Evolutionary conservation across 164 flowering plant genomes (phyloP), one percentile per base, ranked within the genome.

Genomic region (Piper longum): DNA sequence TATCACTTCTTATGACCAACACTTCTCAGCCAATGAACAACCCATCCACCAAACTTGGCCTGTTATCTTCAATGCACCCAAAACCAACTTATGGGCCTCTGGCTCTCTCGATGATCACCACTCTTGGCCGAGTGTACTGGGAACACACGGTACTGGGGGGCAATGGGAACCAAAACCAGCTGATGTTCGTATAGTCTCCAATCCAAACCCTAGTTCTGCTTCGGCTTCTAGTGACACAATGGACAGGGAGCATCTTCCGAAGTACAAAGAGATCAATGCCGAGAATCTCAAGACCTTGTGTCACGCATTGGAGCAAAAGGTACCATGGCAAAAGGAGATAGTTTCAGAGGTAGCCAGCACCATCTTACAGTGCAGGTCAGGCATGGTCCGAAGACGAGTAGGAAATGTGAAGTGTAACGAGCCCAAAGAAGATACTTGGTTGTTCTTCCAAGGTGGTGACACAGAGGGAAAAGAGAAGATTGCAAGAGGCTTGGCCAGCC

Each of bases 401-500:
- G 79, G 69, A 12, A 73, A 74, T 56, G 8, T 26, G 51, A 66
- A 61, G 56, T 59, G 48, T 45, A 51, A 61, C 1, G 78, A 69
- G 43, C 19, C 64, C n/a, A 93, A 89, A 72, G 80, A 85, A 68
- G 99, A 95, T 42, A 86, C 98, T 6, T 95, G 96, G 96, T 64
- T 95, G 64, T 73, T 86, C 59, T 95, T 95, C 66, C 82, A 83
- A 75, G 99, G 99, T 1, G 69, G 69, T 19, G 96, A 95, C 65
- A 56, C 56, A 2, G 81, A 81, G 48, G 90, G 82, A 0, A 91
- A 95, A 67, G 86, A 82, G 68, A 83, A 75, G 72, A 72, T 89
- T 12, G 91, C 85, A 0, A 79, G 76, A 63, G 98, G 89, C 60
- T 64, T 95, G 63, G 96, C 97, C 52, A 70, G 67, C 69, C 76